Base-by-base conservation (phyloP, 148 eudicot genomes). In the Gaultheria prostrata region DNA sequence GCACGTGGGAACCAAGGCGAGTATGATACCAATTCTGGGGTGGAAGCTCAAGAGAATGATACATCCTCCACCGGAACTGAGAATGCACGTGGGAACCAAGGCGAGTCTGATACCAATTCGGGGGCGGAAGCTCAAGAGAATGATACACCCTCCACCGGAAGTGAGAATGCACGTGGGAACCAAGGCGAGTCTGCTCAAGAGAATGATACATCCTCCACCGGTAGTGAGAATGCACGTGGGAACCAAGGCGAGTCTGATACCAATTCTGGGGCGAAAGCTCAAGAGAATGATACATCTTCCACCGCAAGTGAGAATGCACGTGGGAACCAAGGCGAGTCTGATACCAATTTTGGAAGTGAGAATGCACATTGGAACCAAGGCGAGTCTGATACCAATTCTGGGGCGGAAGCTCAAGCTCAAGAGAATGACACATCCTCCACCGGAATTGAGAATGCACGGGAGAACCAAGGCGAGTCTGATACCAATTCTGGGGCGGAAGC, bases 101-200 rank as follows among this genome's bases (percentile, higher is more conserved):
- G 57, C 5, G 43, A 86, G 26, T 39, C 87, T 21, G 56, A 32
- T 39, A 74, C 59, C 39, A 26, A 77, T 75, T 84, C 87, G 45
- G 86, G 24, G 63, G 18, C 78, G 9, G 50, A n/a, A n/a, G n/a
- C n/a, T n/a, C 77, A 82, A 28, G 82, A 80, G 67, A 79, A 79
- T 17, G 54, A 74, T 3, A 39, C 32, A 35, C 2, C 72, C 18
- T 70, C 65, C 15, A 43, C 14, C 4, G 53, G 75, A 45, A 24
- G 33, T 65, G 90, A 83, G 39, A 85, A 84, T 69, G 79, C 33
- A 26, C 86, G 81, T 51, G 73, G 35, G 32, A 69, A 30, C 17
- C 28, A 63, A 26, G 80, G 76, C 57, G 69, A 86, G 24, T 49
- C 87, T 17, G 54, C 13, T 28, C 77, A 85, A 48, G 83, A 71